phyloP scores from a whole-genome alignment of 208 protist genomes.

The Leishmania tarentolae region DNA sequence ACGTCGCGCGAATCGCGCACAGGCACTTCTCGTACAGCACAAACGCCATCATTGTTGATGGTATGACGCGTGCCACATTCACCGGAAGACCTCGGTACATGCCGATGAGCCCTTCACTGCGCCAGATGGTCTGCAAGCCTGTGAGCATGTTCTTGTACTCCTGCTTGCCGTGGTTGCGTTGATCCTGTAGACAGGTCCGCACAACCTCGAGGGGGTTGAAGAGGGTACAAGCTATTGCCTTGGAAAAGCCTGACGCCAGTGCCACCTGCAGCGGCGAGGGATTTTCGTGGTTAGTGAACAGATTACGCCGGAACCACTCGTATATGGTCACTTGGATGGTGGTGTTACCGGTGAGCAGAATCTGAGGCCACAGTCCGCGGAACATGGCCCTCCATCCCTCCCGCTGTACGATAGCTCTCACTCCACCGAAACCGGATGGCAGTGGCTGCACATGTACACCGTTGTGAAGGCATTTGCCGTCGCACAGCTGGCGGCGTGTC shows the following conservation, averaged over 20 bases:
- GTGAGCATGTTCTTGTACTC: slow-evolving; percentile 63
- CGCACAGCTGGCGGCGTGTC: slow-evolving; percentile 76
- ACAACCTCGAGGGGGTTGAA: slow-evolving; percentile 90
- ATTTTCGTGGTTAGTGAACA: slow-evolving; percentile 61
- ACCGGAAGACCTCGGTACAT: slow-evolving; percentile 82
- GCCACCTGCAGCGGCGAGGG: slow-evolving; percentile 66
- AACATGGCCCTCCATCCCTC: slow-evolving; percentile 77
- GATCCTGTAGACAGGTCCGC: slow-evolving; percentile 79
- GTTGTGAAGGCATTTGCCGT: slow-evolving; percentile 30
- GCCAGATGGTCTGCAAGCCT: slow-evolving; percentile 72
- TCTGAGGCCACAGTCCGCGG: slow-evolving; percentile 71
- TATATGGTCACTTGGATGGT: slow-evolving; percentile 86
- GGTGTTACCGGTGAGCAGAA: slow-evolving; percentile 76
- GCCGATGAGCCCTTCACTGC: slow-evolving; percentile 65
- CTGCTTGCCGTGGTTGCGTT: slow-evolving; percentile 43
- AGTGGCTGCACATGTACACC: slow-evolving; percentile 15
- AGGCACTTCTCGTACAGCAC: slow-evolving; percentile 85
- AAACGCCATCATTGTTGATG: slow-evolving; percentile 77
- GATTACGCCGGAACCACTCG: slow-evolving; percentile 71
- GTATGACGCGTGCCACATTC: slow-evolving; percentile 82
- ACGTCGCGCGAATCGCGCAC: slow-evolving; percentile 38
- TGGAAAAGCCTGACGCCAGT: slow-evolving; percentile 66
- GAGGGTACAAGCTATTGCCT: slow-evolving; percentile 61
- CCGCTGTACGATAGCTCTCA: slow-evolving; percentile 43
- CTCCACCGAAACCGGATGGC: slow-evolving; percentile 20